phyloP scores from a whole-genome alignment of 352 stramenopile genomes.

The Phytophthora meadii region DNA sequence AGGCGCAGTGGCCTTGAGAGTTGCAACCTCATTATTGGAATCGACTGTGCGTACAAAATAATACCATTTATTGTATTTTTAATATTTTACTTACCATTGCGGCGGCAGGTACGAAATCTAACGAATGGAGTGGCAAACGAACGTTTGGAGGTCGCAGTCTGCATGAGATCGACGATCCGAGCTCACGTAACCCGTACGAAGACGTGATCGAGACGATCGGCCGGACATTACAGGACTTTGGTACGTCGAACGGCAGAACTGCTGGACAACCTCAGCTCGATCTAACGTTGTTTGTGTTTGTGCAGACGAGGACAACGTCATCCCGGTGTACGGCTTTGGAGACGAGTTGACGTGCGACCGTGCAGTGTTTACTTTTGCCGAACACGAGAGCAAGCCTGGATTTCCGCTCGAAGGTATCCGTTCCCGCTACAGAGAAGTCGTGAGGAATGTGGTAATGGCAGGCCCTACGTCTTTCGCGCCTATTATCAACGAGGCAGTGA shows the following conservation, averaged over 20 bases:
- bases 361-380: constrained; percentile 77
- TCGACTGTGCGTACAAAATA: constrained; percentile 72
- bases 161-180: constrained; percentile 65
- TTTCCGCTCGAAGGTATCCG: constrained; percentile 78
- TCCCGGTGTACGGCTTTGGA: constrained; percentile 87
- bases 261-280: constrained; percentile 1
- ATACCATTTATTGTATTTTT: constrained; percentile 1
- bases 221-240: constrained; percentile 74
- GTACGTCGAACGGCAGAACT: constrained; percentile 29
- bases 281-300: constrained; percentile 16
- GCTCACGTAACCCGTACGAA: constrained; percentile 77
- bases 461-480: constrained; percentile 87
- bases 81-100: constrained; percentile 6
- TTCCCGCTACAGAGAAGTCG: constrained; percentile 70
- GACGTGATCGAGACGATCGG: constrained; percentile 87
- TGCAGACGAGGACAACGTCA: constrained; percentile 85
- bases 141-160: constrained; percentile 78
- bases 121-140: constrained; percentile 89
- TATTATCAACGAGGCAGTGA: constrained; percentile 85
- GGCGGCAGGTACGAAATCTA: constrained; percentile 84
- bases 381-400: constrained; percentile 42
- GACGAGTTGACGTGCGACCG: constrained; percentile 83
- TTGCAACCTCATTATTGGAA: constrained; percentile 86
- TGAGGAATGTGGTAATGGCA: constrained; percentile 78
- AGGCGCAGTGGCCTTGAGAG: constrained; percentile 79